phyloP scores from a whole-genome alignment of 176 grass and related monocot species.

The Musa itinerans region DNA sequence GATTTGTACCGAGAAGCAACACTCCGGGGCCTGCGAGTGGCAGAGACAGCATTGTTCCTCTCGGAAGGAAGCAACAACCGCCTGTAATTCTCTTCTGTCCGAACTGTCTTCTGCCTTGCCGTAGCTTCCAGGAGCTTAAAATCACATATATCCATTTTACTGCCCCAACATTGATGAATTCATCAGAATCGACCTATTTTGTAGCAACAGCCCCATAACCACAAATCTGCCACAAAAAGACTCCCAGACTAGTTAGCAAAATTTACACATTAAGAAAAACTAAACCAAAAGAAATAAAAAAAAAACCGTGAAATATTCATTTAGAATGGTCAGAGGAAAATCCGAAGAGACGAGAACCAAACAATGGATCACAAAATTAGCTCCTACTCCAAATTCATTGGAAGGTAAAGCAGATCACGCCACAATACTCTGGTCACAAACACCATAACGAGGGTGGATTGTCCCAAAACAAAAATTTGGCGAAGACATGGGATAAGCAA shows the following conservation, averaged over 20 bases:
- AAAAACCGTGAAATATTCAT: not conserved
- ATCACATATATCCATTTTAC: slow-evolving; percentile 39
- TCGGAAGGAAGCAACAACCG: slow-evolving; percentile 54
- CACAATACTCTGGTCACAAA: no score
- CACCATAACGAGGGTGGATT: no score
- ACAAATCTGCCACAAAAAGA: slow-evolving; percentile 25
- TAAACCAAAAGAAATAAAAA: not conserved
- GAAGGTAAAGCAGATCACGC: no score
- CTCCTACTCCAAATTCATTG: no score
- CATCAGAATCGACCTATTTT: slow-evolving; percentile 13
- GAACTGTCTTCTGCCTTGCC: slow-evolving; percentile 24
- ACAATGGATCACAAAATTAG: no score
- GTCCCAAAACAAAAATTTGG: no score
- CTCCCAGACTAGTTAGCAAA: not conserved
- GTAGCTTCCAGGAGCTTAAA: not conserved
- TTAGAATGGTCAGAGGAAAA: no score
- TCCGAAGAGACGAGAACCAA: no score
- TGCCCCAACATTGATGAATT: slow-evolving; percentile 34
- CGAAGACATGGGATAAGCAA: no score
- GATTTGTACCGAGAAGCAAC: slow-evolving; percentile 33
- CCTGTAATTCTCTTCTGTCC: slow-evolving; percentile 36
- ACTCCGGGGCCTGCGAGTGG: slow-evolving; percentile 11
- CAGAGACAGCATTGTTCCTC: slow-evolving; percentile 48
- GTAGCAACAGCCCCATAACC: not conserved
- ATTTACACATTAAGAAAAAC: not conserved